Evolutionary conservation across 192 early-diverging fungal species (phyloP).

Genomic region (Coemansia pectinata): DNA sequence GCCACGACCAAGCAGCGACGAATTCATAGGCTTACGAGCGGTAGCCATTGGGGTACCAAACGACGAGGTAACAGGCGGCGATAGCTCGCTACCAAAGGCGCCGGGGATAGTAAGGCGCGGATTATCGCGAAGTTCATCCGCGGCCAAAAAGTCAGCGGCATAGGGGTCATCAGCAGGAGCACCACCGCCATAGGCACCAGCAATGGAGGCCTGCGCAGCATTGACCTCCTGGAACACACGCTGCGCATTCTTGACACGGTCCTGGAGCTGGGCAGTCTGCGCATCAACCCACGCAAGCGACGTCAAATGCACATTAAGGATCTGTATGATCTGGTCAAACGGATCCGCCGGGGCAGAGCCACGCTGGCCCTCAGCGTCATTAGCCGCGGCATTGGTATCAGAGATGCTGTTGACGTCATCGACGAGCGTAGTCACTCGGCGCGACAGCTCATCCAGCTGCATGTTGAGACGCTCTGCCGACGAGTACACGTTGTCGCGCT

Average conservation of each 20-base stretch:
- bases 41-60: conserved; percentile 33
- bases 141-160: background rate
- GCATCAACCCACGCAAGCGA: conserved; percentile 96
- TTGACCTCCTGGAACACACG: conserved; percentile 42
- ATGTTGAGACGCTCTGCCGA: conserved; percentile 84
- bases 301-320: conserved; percentile 89
- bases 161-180: background rate
- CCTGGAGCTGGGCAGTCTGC: conserved; percentile 46
- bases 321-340: conserved; percentile 78
- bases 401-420: conserved; percentile 79
- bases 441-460: conserved; percentile 84
- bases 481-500: conserved; percentile 82
- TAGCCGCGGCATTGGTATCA: conserved; percentile 11
- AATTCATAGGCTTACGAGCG: conserved; percentile 7
- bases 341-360: conserved; percentile 38
- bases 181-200: conserved; percentile 7
- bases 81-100: conserved; percentile 31
- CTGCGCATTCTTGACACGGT: conserved; percentile 42
- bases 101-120: conserved; percentile 26
- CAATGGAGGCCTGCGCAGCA: conserved; percentile 26
- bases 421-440: conserved; percentile 76
- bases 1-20: conserved; percentile 8
- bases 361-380: conserved; percentile 24
- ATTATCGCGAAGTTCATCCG: background rate
- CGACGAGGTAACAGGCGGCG: conserved; percentile 33